These are phyloP conservation scores for Saccharomycopsis phalli DNA, from an alignment of 1,139 yeast species.

Conservation along the genomic window DNA sequence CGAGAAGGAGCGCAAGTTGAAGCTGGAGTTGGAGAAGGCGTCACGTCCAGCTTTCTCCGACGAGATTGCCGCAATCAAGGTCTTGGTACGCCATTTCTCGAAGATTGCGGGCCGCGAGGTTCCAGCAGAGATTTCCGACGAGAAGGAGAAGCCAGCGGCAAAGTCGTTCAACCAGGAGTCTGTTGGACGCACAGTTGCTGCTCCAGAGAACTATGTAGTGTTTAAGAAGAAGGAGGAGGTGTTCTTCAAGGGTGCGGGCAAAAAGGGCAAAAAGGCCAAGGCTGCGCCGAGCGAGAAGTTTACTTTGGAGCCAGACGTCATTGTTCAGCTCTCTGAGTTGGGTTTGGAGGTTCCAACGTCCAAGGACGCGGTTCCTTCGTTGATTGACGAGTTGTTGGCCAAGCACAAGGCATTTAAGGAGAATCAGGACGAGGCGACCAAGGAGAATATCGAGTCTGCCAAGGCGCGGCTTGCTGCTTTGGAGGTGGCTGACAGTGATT, in stretches of 20 bases:
- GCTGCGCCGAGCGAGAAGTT: constrained; percentile 33
- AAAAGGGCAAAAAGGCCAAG: constrained; percentile 41
- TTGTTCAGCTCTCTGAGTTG: constrained; percentile 69
- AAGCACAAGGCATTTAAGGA: constrained; percentile 63
- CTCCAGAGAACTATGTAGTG: constrained; percentile 57
- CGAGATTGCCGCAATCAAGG: constrained; percentile 56
- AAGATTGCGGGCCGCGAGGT: constrained; percentile 13
- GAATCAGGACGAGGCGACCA: constrained; percentile 77
- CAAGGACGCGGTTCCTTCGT: constrained; percentile 60
- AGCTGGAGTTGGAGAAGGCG: constrained; percentile 54
- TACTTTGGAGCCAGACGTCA: constrained; percentile 71
- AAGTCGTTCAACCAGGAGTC: constrained; percentile 27
- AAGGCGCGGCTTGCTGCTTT: constrained; percentile 67
- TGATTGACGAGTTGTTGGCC: constrained; percentile 61
- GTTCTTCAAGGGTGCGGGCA: constrained; percentile 46
- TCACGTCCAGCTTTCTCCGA: constrained; percentile 76
- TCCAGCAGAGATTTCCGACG: constrained; percentile 15
- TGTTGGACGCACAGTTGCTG: constrained; percentile 39
- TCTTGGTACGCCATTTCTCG: constrained; percentile 22
- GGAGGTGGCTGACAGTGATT: too few species aligned
- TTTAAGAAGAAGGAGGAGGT: constrained; percentile 57
- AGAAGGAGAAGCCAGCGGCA: constrained; percentile 27
- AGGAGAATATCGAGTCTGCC: constrained; percentile 64
- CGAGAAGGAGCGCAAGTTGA: constrained; percentile 57
- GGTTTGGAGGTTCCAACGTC: constrained; percentile 75